Evolutionary conservation across 2,329 filamentous ascomycete species (phyloP), one percentile per base, ranked within the genome.

Genomic region (Geosmithia flava): DNA sequence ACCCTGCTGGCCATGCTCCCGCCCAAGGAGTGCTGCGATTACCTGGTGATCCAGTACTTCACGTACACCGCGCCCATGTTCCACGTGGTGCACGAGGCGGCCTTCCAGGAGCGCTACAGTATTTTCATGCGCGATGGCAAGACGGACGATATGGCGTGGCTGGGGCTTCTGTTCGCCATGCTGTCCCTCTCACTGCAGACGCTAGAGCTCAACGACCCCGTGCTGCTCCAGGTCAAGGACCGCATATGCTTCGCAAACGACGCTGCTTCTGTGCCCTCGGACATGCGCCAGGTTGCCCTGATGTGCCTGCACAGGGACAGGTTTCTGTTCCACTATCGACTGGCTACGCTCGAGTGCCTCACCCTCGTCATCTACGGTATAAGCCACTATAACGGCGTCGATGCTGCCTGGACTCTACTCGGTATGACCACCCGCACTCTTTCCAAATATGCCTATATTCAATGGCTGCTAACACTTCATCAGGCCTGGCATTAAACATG

Each of bases 101-200:
- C 53, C 7, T 54, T 55, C 20, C 47, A 55, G 46, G 50, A 48
- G 15, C 48, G 52, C n/a, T 55, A 55, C 8, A 19, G 42, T 6
- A 41, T 15, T 1, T 55, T 55, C 40, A 7, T 46, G 16, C 23
- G 46, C 15, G 40, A 50, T 13, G 49, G 49, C 2, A 20, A 37
- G 3, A 23, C 33, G 2, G 45, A 44, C 2, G 48, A 52, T 11
- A 19, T 55, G 1, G 48, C 53, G 2, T 55, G 51, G 53, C 41
- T 55, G 17, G 53, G 53, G 0, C 42, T 54, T 23, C 47, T 55
- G 6, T 55, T 54, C 20, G 47, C 50, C 7, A 52, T 55, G 11
- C 52, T 42, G n/a, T 53, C 51, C 3, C 23, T 53, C 7, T 47
- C 53, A 2, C 7, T 54, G 2, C 50, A 47, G n/a, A 48, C 50